These are phyloP conservation scores for Gloeopeniophorella convolvens DNA, from an alignment of 768 basidiomycete genomes.

Conservation along the genomic window DNA sequence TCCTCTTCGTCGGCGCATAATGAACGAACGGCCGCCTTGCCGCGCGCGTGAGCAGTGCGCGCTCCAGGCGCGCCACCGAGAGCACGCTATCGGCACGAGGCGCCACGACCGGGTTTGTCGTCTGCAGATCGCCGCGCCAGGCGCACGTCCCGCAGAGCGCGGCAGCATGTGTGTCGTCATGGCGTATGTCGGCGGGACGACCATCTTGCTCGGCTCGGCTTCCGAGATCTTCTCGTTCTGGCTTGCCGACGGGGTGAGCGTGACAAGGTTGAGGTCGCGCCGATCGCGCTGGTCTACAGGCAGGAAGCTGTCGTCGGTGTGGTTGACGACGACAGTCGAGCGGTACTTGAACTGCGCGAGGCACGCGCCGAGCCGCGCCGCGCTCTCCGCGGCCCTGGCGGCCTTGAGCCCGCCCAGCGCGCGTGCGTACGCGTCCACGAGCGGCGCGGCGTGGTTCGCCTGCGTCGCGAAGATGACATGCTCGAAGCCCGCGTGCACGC, in stretches of 20 bases:
- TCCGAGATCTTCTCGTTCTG: background rate
- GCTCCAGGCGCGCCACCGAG: slow-evolving; percentile 53
- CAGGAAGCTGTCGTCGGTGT: slow-evolving; percentile 54
- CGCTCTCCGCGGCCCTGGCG: slow-evolving; percentile 18
- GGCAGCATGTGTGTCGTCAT: slow-evolving; percentile 66
- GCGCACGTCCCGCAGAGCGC: slow-evolving; percentile 31
- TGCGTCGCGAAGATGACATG: slow-evolving; percentile 72
- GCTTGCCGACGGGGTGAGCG: slow-evolving; percentile 8
- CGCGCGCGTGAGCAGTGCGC: slow-evolving; percentile 48
- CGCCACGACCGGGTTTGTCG: slow-evolving; percentile 63
- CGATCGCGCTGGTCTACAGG: slow-evolving; percentile 44
- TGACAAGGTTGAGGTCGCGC: slow-evolving; percentile 62
- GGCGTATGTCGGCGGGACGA: slow-evolving; percentile 45
- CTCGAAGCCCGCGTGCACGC: slow-evolving; percentile 44
- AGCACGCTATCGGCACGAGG: slow-evolving; percentile 44
- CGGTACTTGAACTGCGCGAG: slow-evolving; percentile 50
- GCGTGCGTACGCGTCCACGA: slow-evolving; percentile 43
- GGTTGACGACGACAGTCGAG: slow-evolving; percentile 59
- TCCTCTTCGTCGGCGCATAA: slow-evolving; percentile 29
- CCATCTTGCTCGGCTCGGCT: slow-evolving; percentile 1
- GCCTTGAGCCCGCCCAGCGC: slow-evolving; percentile 28
- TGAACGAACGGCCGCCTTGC: slow-evolving; percentile 45
- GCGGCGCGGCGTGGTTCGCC: slow-evolving; percentile 51
- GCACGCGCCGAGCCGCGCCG: slow-evolving; percentile 40
- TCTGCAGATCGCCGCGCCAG: slow-evolving; percentile 49